A percentile compares a stretch with the other conserved stretches of the same genome.
phyloP scores from a whole-genome alignment of 2,329 filamentous ascomycete species.

The Talaromyces islandicus region DNA sequence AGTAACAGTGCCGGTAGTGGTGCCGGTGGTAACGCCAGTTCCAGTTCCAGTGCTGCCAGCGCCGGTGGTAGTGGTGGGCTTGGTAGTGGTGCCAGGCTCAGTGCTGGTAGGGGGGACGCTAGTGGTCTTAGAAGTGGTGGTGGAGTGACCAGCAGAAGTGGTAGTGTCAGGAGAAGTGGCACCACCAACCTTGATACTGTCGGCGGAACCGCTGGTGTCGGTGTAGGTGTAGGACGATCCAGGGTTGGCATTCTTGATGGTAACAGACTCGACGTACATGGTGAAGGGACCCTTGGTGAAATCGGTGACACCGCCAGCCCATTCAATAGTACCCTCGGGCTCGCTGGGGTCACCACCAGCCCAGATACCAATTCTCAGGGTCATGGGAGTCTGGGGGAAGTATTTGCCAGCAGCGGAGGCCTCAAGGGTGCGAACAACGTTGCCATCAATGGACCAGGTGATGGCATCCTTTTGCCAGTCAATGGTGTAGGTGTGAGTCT shows the following conservation, averaged over 20 bases:
- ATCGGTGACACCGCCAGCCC: conserved; percentile 65
- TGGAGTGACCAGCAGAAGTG: neutral
- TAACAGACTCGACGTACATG: conserved; percentile 65
- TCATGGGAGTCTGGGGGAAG: conserved; percentile 70
- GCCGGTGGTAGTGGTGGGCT: neutral
- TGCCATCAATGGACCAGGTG: conserved; percentile 60
- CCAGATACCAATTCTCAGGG: conserved; percentile 65
- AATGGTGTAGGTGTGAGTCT: conserved; percentile 45
- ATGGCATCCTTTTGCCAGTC: conserved; percentile 62
- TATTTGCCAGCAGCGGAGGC: conserved; percentile 54
- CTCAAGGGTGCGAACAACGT: conserved; percentile 55
- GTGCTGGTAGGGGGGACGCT: neutral
- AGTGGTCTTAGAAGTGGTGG: conserved; percentile 1
- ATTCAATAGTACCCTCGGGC: conserved; percentile 51
- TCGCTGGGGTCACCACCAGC: conserved; percentile 52
- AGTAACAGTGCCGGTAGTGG: conserved; percentile 21
- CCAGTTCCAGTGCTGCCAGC: neutral
- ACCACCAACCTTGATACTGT: conserved; percentile 66
- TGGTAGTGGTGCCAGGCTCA: neutral
- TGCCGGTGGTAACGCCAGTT: conserved; percentile 3
- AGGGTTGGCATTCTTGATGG: conserved; percentile 52
- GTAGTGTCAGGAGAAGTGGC: conserved; percentile 42
- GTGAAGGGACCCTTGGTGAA: conserved; percentile 62
- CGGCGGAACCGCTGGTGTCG: conserved; percentile 55
- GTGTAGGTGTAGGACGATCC: conserved; percentile 60